Percentiles rank a stretch among this genome's conserved stretches.
These are phyloP conservation scores for Physcomitrium patens DNA, from an alignment of 225 moss, liverwort and hornwort species.

Conservation along the genomic window DNA sequence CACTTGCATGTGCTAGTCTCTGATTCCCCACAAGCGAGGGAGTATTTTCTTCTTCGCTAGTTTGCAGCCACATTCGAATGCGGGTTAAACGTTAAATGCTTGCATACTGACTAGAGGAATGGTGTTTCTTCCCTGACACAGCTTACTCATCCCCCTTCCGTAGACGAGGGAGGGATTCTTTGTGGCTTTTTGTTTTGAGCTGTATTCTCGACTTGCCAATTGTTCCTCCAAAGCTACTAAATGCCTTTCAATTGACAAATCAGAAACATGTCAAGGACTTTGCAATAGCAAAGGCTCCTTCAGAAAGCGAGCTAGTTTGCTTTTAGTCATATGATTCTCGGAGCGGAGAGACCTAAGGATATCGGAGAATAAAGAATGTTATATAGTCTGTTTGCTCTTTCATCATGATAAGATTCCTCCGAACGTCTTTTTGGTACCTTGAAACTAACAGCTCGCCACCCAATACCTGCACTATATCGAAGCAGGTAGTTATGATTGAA, in stretches of 20 bases:
- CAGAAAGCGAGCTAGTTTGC: too few relatives aligned
- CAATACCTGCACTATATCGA: background rate
- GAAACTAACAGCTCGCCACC: background rate
- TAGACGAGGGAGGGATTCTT: slow-evolving; percentile 10
- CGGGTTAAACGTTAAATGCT: slow-evolving; percentile 3
- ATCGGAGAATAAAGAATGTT: slow-evolving; percentile 23
- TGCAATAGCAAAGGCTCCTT: too few relatives aligned
- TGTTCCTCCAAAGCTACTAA: background rate
- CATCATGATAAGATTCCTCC: slow-evolving; percentile 14
- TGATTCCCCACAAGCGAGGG: too few relatives aligned
- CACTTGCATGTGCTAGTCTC: background rate
- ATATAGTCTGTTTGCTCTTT: background rate
- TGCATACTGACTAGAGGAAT: slow-evolving; percentile 20
- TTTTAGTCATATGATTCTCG: too few relatives aligned
- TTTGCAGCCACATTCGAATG: background rate
- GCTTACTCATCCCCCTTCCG: slow-evolving; percentile 19
- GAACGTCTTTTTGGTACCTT: slow-evolving; percentile 23
- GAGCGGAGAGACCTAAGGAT: background rate
- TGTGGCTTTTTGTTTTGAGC: background rate
- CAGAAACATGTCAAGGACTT: background rate
- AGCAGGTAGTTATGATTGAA: background rate
- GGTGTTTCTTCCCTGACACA: background rate
- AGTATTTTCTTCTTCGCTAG: too few relatives aligned
- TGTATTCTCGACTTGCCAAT: slow-evolving; percentile 12
- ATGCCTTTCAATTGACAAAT: background rate